Evolutionary conservation across 441 rosid species (phyloP).

Genomic region (Raphanus hybrid): DNA sequence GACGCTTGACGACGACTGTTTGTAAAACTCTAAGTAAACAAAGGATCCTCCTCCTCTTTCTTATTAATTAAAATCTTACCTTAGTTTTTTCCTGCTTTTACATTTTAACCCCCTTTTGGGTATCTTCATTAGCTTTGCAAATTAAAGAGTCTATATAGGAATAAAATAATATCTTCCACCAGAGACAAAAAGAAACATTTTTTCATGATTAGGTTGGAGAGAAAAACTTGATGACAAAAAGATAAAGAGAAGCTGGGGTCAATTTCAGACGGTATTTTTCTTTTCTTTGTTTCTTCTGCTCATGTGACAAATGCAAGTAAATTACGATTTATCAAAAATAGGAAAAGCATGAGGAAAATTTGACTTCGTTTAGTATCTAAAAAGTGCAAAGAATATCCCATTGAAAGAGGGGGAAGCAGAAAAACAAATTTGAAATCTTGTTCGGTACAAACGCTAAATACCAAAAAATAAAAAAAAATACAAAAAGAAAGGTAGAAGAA

Average conservation of each 20-base stretch:
- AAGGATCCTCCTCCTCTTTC: conserved; percentile 20
- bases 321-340: not conserved
- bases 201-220: not conserved
- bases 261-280: too few relatives aligned
- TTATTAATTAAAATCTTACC: not conserved
- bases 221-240: too few relatives aligned
- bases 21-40: not conserved
- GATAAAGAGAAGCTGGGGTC: too few relatives aligned
- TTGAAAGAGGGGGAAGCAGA: not conserved
- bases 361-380: not conserved
- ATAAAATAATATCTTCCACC: too few relatives aligned
- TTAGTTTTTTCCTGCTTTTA: too few relatives aligned
- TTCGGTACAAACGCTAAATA: not conserved
- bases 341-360: too few relatives aligned
- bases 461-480: not conserved
- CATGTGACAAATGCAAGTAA: not conserved
- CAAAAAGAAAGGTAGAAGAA: conserved; percentile 8
- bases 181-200: not conserved
- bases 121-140: conserved; percentile 38
- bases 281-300: not conserved
- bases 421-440: not conserved
- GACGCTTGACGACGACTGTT: conserved; percentile 37
- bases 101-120: not conserved
- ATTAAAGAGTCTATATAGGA: not conserved
- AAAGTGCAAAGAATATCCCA: not conserved